Evolutionary conservation across 148 eudicot genomes (phyloP).

Genomic region (Agrostemma githago): DNA sequence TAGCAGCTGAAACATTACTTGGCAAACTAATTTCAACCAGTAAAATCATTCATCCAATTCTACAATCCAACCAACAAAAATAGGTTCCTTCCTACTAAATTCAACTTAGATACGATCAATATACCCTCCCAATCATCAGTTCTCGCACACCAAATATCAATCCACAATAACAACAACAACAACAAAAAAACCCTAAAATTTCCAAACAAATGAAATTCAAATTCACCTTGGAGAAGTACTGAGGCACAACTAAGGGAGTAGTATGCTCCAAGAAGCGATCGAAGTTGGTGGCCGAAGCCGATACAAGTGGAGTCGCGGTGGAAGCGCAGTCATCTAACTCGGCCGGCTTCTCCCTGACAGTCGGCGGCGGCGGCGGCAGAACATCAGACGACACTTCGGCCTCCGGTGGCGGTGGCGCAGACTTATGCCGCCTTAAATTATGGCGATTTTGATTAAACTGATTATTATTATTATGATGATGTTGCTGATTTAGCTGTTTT

Average conservation of each 20-base stretch:
- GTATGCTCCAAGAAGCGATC: slow-evolving; percentile 83
- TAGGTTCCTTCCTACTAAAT: background rate
- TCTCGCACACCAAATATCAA: background rate
- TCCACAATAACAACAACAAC: background rate
- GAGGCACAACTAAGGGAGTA: slow-evolving; percentile 65
- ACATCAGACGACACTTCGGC: background rate
- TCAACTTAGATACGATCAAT: background rate
- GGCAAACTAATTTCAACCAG: background rate
- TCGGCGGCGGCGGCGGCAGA: background rate
- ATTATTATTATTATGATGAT: background rate
- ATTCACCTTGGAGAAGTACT: slow-evolving; percentile 58
- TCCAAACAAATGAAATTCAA: background rate
- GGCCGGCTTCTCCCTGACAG: slow-evolving; percentile 23
- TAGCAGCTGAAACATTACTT: background rate
- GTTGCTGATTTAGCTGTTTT: slow-evolving; percentile 11
- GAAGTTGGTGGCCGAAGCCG: slow-evolving; percentile 44
- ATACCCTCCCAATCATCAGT: background rate
- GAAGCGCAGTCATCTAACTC: slow-evolving; percentile 43
- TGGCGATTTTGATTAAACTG: slow-evolving; percentile 3
- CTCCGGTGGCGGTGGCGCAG: background rate
- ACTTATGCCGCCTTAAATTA: slow-evolving; percentile 19
- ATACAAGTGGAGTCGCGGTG: slow-evolving; percentile 18
- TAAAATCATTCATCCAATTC: background rate
- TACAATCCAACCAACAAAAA: background rate
- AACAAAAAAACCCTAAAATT: background rate